These are phyloP conservation scores for Suhomyces kunorum DNA, from an alignment of 1,139 yeast species.

Conservation along the genomic window DNA sequence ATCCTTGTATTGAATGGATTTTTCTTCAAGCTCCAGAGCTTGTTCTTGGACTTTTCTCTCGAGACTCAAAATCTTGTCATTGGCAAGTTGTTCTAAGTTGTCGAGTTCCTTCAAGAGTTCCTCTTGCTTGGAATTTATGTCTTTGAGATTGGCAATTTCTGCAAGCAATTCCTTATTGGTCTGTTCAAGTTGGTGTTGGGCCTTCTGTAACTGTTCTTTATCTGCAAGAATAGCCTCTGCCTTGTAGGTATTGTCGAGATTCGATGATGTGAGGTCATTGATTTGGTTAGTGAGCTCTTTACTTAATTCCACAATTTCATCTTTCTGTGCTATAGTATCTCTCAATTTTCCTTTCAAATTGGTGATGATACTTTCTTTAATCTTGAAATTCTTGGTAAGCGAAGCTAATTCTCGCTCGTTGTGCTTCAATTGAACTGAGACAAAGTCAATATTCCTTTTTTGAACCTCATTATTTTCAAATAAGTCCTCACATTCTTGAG, in stretches of 20 bases:
- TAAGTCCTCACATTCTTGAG: constrained; percentile 20
- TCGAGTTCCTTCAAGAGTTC: constrained; percentile 26
- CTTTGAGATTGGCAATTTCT: constrained; percentile 18
- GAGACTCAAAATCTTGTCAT: constrained; percentile 24
- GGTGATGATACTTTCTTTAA: constrained; percentile 21
- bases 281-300: constrained; percentile 10
- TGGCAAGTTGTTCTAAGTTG: constrained; percentile 25
- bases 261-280: constrained; percentile 16
- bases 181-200: constrained; percentile 15
- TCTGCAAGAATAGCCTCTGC: constrained; percentile 20
- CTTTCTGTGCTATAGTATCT: constrained; percentile 9
- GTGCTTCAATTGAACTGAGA: constrained; percentile 32
- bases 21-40: constrained; percentile 13
- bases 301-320: constrained; percentile 6
- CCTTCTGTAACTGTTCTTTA: constrained; percentile 18
- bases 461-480: constrained; percentile 24
- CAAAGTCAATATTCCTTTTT: constrained; percentile 28
- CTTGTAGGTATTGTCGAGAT: constrained; percentile 17
- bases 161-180: constrained; percentile 18
- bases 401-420: constrained; percentile 36
- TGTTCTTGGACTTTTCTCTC: constrained; percentile 19
- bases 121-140: constrained; percentile 24
- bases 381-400: constrained; percentile 28
- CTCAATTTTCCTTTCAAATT: constrained; percentile 14
- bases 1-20: constrained; percentile 12